These are phyloP conservation scores for Leishmania lainsoni DNA, from an alignment of 208 protist genomes.

Conservation along the genomic window DNA sequence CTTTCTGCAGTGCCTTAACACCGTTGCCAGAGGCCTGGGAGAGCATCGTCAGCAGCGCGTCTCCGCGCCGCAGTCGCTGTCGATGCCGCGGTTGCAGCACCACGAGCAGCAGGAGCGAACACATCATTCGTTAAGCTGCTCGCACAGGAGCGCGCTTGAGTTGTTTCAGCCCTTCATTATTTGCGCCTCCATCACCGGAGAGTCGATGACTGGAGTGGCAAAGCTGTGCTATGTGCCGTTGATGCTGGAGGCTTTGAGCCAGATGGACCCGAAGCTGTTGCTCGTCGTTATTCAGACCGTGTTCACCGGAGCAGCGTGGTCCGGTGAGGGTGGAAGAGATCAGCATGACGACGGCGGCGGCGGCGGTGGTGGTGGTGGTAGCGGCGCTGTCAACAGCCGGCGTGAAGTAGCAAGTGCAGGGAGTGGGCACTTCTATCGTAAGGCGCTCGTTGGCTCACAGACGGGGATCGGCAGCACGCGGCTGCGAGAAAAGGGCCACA, in stretches of 20 bases:
- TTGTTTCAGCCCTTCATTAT: constrained; percentile 20
- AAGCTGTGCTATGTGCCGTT: constrained; percentile 2
- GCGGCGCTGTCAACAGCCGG: background rate
- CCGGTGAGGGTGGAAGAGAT: background rate
- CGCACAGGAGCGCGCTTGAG: constrained; percentile 6
- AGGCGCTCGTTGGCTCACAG: background rate
- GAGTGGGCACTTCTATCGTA: background rate
- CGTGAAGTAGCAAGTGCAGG: background rate
- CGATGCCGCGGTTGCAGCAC: background rate
- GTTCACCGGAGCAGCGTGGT: background rate
- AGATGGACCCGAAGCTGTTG: constrained; percentile 17
- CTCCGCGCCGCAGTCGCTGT: background rate
- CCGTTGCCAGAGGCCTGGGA: background rate
- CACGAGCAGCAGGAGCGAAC: background rate
- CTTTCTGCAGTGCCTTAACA: constrained; percentile 7
- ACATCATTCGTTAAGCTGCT: background rate
- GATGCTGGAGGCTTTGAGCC: constrained; percentile 16
- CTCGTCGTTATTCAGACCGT: constrained; percentile 4
- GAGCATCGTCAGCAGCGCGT: background rate
- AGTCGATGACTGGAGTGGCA: background rate
- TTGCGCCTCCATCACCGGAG: background rate
- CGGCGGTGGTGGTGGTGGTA: background rate
- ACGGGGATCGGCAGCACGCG: background rate
- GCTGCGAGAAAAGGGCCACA: background rate
- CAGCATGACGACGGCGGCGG: background rate